Evolutionary conservation across 495 filamentous ascomycete genomes (phyloP), one percentile per base, ranked within the genome.

Genomic region (Paragyromitra xinjiangensis): DNA sequence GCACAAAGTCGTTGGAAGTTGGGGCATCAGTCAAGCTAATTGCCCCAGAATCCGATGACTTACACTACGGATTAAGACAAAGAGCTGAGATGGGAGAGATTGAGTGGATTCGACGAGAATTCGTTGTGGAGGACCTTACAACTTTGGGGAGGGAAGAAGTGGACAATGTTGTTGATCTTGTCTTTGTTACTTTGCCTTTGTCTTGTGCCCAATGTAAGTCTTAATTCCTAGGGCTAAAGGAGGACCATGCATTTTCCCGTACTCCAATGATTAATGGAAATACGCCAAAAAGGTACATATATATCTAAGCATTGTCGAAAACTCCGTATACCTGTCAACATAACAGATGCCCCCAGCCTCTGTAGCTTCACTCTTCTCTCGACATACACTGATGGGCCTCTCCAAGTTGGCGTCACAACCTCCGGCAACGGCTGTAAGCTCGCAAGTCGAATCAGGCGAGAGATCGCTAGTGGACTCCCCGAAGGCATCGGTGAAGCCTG

Each of bases 381-480:
- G 37, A 94, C 92, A 5, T 91, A 98, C 82, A 89, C 89, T 56
- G 94, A 97, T 81, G 95, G 95, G 0, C 96, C 95, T 50, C 86
- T 99, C 39, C 95, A 99, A 80, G 91, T 99, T 75, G 95, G 95
- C 58, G 93, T 98, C 64, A 98, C 95, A 3, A 99, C 95, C 1
- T 97, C 95, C 37, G 96, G 96, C 19, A 91, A 92, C 75, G 95
- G 95, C 0, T 99, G 95, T 86, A 98, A 98, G 81, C 89, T 99
- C 44, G 92, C 96, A 6, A 92, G 93, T 2, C 88, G 95, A n/a
- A 91, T 99, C 76, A 89, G 94, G 42, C 87, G 96, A 48, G 95
- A 98, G 82, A 91, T 99, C 64, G 91, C 91, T 16, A 89, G 93
- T 0, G 87, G 88, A 1, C 88, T 99, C 16, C 96, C 96, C 0